phyloP scores from a whole-genome alignment of 2,329 filamentous ascomycete genomes.

The Polychaeton citri region DNA sequence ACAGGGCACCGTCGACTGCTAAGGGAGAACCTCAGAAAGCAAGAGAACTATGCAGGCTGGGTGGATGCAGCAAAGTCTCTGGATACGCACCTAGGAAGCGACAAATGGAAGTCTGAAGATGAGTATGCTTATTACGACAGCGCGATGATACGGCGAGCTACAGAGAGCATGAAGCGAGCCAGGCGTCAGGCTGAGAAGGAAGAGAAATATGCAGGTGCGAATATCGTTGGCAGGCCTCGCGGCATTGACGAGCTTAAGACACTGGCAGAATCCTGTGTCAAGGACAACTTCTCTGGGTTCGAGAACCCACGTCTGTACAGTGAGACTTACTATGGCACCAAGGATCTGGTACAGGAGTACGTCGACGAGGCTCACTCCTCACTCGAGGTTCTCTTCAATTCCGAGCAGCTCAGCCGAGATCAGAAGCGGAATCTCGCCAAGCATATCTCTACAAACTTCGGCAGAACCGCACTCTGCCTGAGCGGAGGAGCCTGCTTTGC shows the following conservation, averaged over 20 bases:
- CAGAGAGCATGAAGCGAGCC: slow-evolving; percentile 57
- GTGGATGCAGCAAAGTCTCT: slow-evolving; percentile 63
- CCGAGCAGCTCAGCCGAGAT: slow-evolving; percentile 52
- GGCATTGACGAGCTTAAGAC: slow-evolving; percentile 63
- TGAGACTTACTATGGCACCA: slow-evolving; percentile 97
- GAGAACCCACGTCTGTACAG: slow-evolving; percentile 93
- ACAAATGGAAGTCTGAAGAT: slow-evolving; percentile 63
- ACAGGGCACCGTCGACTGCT: slow-evolving; percentile 62
- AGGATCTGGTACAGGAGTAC: slow-evolving; percentile 80
- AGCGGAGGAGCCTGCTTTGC: slow-evolving; percentile 91
- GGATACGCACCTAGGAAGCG: slow-evolving; percentile 68
- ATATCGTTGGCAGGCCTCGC: slow-evolving; percentile 22
- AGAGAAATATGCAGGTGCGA: slow-evolving; percentile 30
- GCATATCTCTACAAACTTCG: slow-evolving; percentile 78
- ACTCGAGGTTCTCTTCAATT: slow-evolving; percentile 55
- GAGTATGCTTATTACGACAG: slow-evolving; percentile 74
- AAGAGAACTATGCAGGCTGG: slow-evolving; percentile 73
- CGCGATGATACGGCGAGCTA: slow-evolving; percentile 65
- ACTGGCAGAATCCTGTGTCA: slow-evolving; percentile 79
- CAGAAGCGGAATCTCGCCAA: slow-evolving; percentile 76
- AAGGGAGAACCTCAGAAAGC: slow-evolving; percentile 55
- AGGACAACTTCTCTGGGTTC: slow-evolving; percentile 92
- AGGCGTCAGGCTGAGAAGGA: slow-evolving; percentile 42
- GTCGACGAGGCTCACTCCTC: slow-evolving; percentile 67
- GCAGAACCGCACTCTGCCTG: slow-evolving; percentile 80